These are phyloP conservation scores for Reutealis trisperma DNA, from an alignment of 345 rosid genomes.

Conservation along the genomic window DNA sequence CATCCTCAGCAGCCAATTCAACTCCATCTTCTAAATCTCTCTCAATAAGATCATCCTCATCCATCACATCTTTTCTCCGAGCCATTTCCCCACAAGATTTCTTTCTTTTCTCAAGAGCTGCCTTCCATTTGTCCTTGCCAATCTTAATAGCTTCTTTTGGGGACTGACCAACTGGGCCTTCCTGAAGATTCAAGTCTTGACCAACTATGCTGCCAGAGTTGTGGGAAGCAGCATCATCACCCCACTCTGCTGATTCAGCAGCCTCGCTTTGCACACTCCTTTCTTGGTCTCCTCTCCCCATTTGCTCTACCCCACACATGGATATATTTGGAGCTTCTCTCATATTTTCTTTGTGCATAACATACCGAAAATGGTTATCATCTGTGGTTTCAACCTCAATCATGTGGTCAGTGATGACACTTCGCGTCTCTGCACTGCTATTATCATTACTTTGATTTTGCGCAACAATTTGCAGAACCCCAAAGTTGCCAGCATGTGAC, in stretches of 20 bases:
- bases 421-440: slow-evolving; percentile 14
- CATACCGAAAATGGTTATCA: neutral
- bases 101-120: slow-evolving; percentile 23
- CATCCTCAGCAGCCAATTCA: slow-evolving; percentile 27
- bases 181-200: slow-evolving; percentile 9
- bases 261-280: slow-evolving; percentile 11
- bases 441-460: slow-evolving; percentile 14
- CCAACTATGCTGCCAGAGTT: no score
- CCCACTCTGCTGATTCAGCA: slow-evolving; percentile 13
- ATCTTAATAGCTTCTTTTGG: slow-evolving; percentile 28
- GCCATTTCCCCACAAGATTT: slow-evolving; percentile 24
- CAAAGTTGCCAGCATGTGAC: slow-evolving; percentile 11
- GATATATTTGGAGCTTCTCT: slow-evolving; percentile 7
- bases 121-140: slow-evolving; percentile 29
- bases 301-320: neutral
- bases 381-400: slow-evolving; percentile 16
- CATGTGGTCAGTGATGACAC: slow-evolving; percentile 12
- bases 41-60: slow-evolving; percentile 34
- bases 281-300: slow-evolving; percentile 22
- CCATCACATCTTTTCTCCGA: slow-evolving; percentile 20
- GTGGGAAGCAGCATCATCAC: slow-evolving; percentile 13
- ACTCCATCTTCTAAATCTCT: slow-evolving; percentile 33
- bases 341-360: slow-evolving; percentile 2
- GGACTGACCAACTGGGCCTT: slow-evolving; percentile 21
- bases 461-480: slow-evolving; percentile 3